Base-by-base conservation (phyloP, 2,329 filamentous ascomycete species). In the Exophiala aquamarina region DNA sequence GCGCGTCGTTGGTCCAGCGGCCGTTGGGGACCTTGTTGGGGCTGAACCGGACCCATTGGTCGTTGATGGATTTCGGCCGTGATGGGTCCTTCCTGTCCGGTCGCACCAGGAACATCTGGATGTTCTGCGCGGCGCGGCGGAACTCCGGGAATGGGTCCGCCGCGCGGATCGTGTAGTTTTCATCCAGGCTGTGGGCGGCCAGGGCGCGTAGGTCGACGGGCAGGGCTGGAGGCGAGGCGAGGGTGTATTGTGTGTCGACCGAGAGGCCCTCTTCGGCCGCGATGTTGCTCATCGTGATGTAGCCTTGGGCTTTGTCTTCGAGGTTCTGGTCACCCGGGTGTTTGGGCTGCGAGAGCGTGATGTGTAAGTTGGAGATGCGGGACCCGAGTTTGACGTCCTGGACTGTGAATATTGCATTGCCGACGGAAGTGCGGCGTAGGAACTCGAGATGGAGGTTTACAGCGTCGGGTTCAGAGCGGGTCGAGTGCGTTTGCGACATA, bases 21-120 rank as follows among this genome's bases (percentile, higher is more conserved):
- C 68, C 75, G 6, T 38, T 49, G 3, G 42, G 39, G 11, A 17
- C 32, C 4, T 21, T 10, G 31, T 53, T 38, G 11, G 78, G 80
- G 1, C 72, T 66, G 44, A 86, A 75, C 19, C 79, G 75, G 3
- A 87, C 68, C 86, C 86, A 91, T 63, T 86, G 74, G 60, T 89
- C 85, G 3, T 79, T 70, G 23, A 55, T 40, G 8, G 50, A 44
- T 23, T 53, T 51, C 6, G 56, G 54, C 13, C 41, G 39, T 6
- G 21, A 70, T 62, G 38, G 65, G 68, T 9, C 56, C 61, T 8
- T 37, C 42, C 76, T 72, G 0, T 73, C 73, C 14, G 69, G 34
- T 44, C 74, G 66, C 17, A 79, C 77, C 41, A 79, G 72, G 59
- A 73, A 78, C 18, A 78, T 72, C 14, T 76, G 69, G 9, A 81